Evolutionary conservation across 83 land plant genomes (phyloP).

Genomic region (Picea mariana): DNA sequence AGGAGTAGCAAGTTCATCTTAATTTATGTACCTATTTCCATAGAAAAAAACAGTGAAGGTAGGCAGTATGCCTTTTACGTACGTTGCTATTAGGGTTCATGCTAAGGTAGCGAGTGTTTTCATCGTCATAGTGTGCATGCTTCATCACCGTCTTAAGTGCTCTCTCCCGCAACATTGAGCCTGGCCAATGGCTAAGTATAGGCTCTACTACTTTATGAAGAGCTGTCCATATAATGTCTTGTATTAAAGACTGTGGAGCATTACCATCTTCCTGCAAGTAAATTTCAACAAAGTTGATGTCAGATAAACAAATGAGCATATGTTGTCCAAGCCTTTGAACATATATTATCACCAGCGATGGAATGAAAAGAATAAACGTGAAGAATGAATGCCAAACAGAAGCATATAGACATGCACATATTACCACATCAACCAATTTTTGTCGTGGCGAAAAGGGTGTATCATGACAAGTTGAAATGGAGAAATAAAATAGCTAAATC

Average conservation of each 20-base stretch:
- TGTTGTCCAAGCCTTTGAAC: too few relatives aligned
- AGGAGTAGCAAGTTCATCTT: too few relatives aligned
- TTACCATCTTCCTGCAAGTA: conserved; percentile 84
- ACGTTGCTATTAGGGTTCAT: conserved; percentile 97
- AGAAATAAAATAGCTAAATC: too few relatives aligned
- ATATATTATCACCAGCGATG: too few relatives aligned
- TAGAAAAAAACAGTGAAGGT: too few relatives aligned
- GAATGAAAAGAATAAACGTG: too few relatives aligned
- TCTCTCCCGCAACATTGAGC: conserved; percentile 70
- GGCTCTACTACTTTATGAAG: conserved; percentile 84
- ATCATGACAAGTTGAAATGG: too few relatives aligned
- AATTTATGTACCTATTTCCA: too few relatives aligned
- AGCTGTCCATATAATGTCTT: conserved; percentile 86
- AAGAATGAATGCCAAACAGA: too few relatives aligned
- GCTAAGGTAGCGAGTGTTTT: conserved; percentile 84
- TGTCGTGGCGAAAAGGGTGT: too few relatives aligned
- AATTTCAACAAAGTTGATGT: background rate
- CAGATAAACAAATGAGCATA: background rate
- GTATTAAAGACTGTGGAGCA: conserved; percentile 85
- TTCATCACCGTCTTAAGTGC: conserved; percentile 67
- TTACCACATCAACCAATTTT: too few relatives aligned
- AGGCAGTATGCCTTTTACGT: background rate
- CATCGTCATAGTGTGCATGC: conserved; percentile 98
- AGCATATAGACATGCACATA: too few relatives aligned
- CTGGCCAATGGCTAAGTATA: conserved; percentile 83